A percentile compares a stretch with the other conserved stretches of the same genome.
Conservation (phyloP, 331 rosid species). For the Acacia pycnantha region DNA sequence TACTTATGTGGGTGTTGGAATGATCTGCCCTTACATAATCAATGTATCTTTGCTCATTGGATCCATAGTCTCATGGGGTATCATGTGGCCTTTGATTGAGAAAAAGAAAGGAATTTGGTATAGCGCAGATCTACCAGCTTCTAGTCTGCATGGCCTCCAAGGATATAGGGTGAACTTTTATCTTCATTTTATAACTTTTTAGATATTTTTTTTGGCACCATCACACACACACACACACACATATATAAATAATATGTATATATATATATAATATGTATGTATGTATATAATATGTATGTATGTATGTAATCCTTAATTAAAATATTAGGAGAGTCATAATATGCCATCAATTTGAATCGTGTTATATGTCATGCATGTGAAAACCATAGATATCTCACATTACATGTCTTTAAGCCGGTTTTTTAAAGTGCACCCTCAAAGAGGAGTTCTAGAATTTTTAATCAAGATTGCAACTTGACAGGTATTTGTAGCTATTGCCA, state of each 20-base stretch:
- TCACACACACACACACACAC: too few species aligned
- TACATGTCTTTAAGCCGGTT: background rate
- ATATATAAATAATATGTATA: too few species aligned
- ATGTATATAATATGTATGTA: too few species aligned
- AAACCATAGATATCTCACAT: background rate
- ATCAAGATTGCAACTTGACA: conserved; percentile 22
- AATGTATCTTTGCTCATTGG: conserved; percentile 68
- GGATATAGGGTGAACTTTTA: conserved; percentile 51
- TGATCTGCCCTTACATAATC: conserved; percentile 70
- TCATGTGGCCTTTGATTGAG: conserved; percentile 72
- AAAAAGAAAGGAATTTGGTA: conserved; percentile 71
- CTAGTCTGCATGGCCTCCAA: conserved; percentile 71
- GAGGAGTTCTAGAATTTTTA: background rate
- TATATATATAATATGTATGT: too few species aligned
- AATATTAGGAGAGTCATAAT: background rate
- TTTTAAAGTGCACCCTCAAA: too few species aligned
- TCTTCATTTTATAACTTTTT: background rate
- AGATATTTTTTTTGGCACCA: background rate
- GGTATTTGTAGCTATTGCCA: conserved; percentile 64
- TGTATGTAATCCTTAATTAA: background rate
- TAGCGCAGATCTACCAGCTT: conserved; percentile 35
- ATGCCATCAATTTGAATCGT: background rate
- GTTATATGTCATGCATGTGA: background rate
- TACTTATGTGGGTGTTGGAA: conserved; percentile 80
- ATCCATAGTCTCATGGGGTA: conserved; percentile 74